Base-by-base conservation (phyloP, 192 early-diverging fungal species). In the Backusella morwellensis region DNA sequence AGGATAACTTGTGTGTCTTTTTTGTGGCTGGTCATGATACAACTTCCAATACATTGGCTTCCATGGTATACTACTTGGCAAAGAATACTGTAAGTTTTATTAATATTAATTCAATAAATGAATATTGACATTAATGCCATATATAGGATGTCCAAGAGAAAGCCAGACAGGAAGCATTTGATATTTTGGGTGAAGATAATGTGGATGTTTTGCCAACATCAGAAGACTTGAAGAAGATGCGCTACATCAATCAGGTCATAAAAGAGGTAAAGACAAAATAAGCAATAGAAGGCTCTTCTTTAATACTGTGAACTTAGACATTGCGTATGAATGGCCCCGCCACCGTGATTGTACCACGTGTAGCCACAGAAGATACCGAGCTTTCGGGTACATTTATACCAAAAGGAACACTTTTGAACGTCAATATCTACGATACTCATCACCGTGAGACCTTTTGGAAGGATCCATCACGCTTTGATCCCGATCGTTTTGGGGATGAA, bases 21-120 rank as follows among this genome's bases (percentile, higher is more conserved):
- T 38, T 74, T 26, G 78, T 89, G 42, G 90, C 78, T 68, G 75
- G 88, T 44, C 85, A 88, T 40, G 88, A 90, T 69, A 90, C 87
- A 41, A 90, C 87, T 8, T 85, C 89, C 29, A 86, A 84, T 69
- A 80, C 88, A 40, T 81, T 92, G 42, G 78, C 87, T 3, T 82
- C 80, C 44, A 52, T 83, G 40, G 75, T 89, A 38, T 83, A 81
- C 50, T 80, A 84, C 72, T 81, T 91, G 21, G 90, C 88, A 17
- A 76, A 70, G 35, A 77, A 89, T 17, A 41, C 69, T n/a, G 76
- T 23, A 87, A 84, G 78, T 89, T 85, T 81, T 40, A 40, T 87
- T 40, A 84, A 81, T 23, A 82, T 86, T 32, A 26, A 3, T 8
- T 44, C 68, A 80, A 35, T 52, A 72, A 38, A 75, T 68, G 14